Percentiles rank a stretch among this genome's conserved stretches.
Conservation (phyloP, 371 early-diverging fungal species). For the Mortierella sp. region DNA sequence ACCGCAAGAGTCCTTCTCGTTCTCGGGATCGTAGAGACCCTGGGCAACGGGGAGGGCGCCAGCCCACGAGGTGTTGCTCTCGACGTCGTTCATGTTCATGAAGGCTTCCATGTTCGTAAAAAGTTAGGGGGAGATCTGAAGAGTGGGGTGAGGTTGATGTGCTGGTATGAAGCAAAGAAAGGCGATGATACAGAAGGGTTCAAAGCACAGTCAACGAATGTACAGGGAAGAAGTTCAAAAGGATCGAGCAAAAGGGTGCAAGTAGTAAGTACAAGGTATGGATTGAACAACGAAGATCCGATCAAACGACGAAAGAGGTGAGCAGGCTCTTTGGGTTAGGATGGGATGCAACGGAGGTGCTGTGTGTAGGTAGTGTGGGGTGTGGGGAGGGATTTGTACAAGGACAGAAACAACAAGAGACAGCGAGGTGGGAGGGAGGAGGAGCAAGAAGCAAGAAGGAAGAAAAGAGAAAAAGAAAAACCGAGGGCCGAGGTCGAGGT, state of each 20-base stretch:
- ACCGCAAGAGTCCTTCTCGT: constrained; percentile 96
- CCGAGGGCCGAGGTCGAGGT: constrained; percentile 4
- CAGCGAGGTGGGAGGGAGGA: constrained; percentile 6
- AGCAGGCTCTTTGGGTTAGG: constrained; percentile 48
- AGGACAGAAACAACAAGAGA: constrained; percentile 6
- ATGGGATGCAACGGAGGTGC: constrained; percentile 1
- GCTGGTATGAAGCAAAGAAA: no score
- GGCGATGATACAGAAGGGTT: constrained; percentile 1
- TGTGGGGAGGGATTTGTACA: constrained; percentile 9
- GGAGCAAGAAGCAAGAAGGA: constrained; percentile 1
- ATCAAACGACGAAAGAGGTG: constrained; percentile 46
- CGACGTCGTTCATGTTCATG: constrained; percentile 53
- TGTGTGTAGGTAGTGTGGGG: background rate
- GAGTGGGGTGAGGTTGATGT: background rate
- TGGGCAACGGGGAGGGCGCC: constrained; percentile 84
- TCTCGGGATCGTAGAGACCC: constrained; percentile 90
- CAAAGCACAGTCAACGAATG: background rate
- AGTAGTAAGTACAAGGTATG: constrained; percentile 8
- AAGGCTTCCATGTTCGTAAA: constrained; percentile 31
- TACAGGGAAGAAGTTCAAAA: constrained; percentile 8
- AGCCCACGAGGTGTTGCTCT: constrained; percentile 78
- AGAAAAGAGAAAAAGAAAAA: constrained; percentile 15
- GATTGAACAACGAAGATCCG: background rate
- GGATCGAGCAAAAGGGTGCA: background rate
- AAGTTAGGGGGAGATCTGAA: background rate